Conservation (phyloP, 768 basidiomycete genomes). For the Kwoniella pini region DNA sequence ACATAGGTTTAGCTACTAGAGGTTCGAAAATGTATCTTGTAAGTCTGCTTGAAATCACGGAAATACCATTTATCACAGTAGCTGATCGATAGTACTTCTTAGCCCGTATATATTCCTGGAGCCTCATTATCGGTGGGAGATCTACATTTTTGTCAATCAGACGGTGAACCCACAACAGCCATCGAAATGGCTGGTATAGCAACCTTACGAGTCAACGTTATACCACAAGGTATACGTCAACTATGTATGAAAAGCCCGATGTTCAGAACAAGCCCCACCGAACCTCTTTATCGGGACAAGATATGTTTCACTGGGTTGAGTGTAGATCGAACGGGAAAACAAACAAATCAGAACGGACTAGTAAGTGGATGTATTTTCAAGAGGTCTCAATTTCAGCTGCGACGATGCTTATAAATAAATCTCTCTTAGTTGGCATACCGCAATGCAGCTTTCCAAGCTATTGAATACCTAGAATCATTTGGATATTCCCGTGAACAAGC, state of each 20-base stretch:
- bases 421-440: conserved; percentile 67
- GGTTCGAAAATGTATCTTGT: conserved; percentile 36
- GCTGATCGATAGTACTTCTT: conserved; percentile 60
- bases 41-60: too few relatives aligned
- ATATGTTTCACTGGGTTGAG: conserved; percentile 75
- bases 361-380: too few relatives aligned
- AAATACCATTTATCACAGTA: neutral
- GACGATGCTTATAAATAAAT: too few relatives aligned
- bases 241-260: conserved; percentile 73
- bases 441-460: conserved; percentile 74
- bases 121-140: conserved; percentile 78
- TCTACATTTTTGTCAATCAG: conserved; percentile 77
- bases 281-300: conserved; percentile 73
- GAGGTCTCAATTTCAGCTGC: too few relatives aligned
- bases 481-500: conserved; percentile 80
- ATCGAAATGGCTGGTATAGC: conserved; percentile 79
- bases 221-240: conserved; percentile 73
- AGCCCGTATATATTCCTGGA: conserved; percentile 74
- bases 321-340: conserved; percentile 61
- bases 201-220: conserved; percentile 70
- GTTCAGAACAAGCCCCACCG: conserved; percentile 63
- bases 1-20: conserved; percentile 68
- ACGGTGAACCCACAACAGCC: conserved; percentile 62
- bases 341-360: conserved; percentile 17
- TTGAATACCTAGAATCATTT: conserved; percentile 67